Percentiles rank a stretch among this genome's conserved stretches.
Conservation (phyloP, 2,329 filamentous ascomycete species). For the Diaporthe eres region DNA sequence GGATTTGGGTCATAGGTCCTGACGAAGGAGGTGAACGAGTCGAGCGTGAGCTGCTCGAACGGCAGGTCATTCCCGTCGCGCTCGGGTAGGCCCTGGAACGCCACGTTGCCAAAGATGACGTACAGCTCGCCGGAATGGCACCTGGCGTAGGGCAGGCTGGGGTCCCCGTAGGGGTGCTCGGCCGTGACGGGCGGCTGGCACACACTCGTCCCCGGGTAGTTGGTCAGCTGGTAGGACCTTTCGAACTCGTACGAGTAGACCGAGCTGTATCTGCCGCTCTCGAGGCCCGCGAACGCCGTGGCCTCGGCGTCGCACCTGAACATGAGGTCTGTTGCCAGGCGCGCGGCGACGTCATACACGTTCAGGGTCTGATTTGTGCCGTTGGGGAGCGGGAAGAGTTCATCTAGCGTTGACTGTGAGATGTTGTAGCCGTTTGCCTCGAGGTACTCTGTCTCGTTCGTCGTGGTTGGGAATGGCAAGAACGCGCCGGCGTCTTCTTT, state of each 20-base stretch:
- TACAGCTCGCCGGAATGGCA: slow-evolving; percentile 70
- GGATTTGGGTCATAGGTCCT: slow-evolving; percentile 66
- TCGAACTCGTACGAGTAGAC: slow-evolving; percentile 74
- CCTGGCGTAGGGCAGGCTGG: slow-evolving; percentile 61
- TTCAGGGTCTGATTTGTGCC: slow-evolving; percentile 65
- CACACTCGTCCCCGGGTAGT: slow-evolving; percentile 66
- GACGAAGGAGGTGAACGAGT: slow-evolving; percentile 67
- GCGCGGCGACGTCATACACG: slow-evolving; percentile 68
- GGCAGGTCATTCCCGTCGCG: slow-evolving; percentile 60
- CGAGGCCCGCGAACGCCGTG: slow-evolving; percentile 65
- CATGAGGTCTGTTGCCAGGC: slow-evolving; percentile 69
- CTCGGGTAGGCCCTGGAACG: slow-evolving; percentile 56
- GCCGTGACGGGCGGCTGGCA: slow-evolving; percentile 58
- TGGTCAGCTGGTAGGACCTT: slow-evolving; percentile 66
- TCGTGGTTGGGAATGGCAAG: slow-evolving; percentile 59
- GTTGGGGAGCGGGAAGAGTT: slow-evolving; percentile 64
- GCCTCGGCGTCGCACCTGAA: slow-evolving; percentile 74
- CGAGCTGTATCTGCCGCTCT: slow-evolving; percentile 59
- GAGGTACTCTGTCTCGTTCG: slow-evolving; percentile 53
- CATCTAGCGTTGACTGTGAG: slow-evolving; percentile 49
- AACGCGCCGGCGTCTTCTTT: slow-evolving; percentile 70
- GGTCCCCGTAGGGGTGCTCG: slow-evolving; percentile 57
- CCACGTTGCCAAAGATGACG: slow-evolving; percentile 67
- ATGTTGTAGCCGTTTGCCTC: slow-evolving; percentile 49
- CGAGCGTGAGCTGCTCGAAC: slow-evolving; percentile 57